Base-by-base conservation (phyloP, 192 early-diverging fungal species). In the Backusella parvicylindrica region DNA sequence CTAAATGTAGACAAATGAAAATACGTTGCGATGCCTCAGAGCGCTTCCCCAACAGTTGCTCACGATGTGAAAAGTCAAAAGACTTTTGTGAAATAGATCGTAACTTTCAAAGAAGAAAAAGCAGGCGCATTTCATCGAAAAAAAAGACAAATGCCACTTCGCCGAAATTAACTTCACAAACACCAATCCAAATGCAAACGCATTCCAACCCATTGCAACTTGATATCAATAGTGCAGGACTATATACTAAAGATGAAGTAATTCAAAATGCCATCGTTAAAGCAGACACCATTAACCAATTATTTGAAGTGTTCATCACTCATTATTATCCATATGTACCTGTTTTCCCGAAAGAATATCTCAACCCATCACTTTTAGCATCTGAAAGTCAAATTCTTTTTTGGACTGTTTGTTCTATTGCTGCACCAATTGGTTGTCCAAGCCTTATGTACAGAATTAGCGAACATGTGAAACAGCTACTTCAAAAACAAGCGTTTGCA, bases 331-430 rank as follows among this genome's bases (percentile, higher is more conserved):
- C 21, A 11, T 64, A 49, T 18, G 63, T 71, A 41, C 75, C 75
- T 0, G 64, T 72, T 43, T 64, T 77, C 38, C 75, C 75, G 18
- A 63, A 68, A 53, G 43, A 71, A 50, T 67, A 77, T 43, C 15
- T 71, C 18, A 70, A 23, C 15, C 75, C 75, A 6, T 5, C 40
- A n/a, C 18, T 41, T 43, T 28, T 77, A 66, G 23, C 64, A 23
- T 21, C 26, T 12, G 75, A 70, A 32, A 68, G 50, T 21, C 60
- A 36, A 43, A n/a, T 77, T 26, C 40, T 77, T 11, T 77, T 77
- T 41, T 77, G 75, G 75, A 64, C 47, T 32, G 60, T 77, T 31
- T 77, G 75, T 21, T 49, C 68, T 43, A 28, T 77, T 41, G 47
- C 70, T 31, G 68, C 50, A 4, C 68, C 69, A 4, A 65, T 70